These are phyloP conservation scores for Hymenoscyphus fraxineus DNA, from an alignment of 2,329 filamentous ascomycete species.

Conservation along the genomic window DNA sequence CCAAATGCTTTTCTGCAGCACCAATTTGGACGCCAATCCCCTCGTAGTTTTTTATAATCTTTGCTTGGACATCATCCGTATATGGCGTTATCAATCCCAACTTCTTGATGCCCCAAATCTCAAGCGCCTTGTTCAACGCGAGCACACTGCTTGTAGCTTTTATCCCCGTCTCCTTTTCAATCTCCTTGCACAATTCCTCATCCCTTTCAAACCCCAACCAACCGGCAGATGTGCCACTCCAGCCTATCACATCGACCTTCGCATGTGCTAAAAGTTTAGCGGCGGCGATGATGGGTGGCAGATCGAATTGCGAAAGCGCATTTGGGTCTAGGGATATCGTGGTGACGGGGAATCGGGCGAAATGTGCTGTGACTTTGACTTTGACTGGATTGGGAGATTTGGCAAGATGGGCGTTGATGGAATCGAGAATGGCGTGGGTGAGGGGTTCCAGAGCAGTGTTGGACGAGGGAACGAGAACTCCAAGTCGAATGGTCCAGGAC, in stretches of 20 bases:
- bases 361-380: constrained; percentile 40
- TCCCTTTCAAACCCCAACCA: constrained; percentile 42
- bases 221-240: constrained; percentile 38
- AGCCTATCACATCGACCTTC: constrained; percentile 39
- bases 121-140: constrained; percentile 38
- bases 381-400: constrained; percentile 28
- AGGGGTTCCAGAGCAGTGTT: constrained; percentile 44
- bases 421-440: constrained; percentile 36
- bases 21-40: constrained; percentile 35
- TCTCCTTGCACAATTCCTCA: constrained; percentile 37
- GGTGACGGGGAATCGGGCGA: constrained; percentile 41
- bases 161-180: constrained; percentile 38
- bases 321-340: constrained; percentile 36
- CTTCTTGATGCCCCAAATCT: constrained; percentile 27
- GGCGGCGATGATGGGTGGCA: constrained; percentile 33
- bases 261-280: constrained; percentile 38
- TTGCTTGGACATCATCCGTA: constrained; percentile 38
- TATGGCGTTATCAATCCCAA: constrained; percentile 43
- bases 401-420: constrained; percentile 27
- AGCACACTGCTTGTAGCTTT: constrained; percentile 41
- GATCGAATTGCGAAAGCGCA: constrained; percentile 36
- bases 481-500: constrained; percentile 30
- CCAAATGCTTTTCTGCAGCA: constrained; percentile 35
- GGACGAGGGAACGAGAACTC: constrained; percentile 42
- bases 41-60: constrained; percentile 38